phyloP scores from a whole-genome alignment of 768 basidiomycete genomes.

The Omphalotus guepiniiformis region DNA sequence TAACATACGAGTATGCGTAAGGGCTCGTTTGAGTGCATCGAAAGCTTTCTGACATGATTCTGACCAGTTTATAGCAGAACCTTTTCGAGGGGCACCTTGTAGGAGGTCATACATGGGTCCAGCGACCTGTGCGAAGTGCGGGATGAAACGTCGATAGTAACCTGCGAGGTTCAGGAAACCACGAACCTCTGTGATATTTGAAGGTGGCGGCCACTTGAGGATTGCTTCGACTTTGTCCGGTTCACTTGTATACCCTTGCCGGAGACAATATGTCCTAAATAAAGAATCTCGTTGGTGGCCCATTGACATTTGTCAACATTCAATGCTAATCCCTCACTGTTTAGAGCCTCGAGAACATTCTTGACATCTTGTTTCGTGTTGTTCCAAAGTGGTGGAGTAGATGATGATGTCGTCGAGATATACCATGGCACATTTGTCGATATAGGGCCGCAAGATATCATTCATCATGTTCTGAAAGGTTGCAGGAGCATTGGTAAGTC shows the following conservation, averaged over 20 bases:
- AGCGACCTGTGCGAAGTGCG: not conserved
- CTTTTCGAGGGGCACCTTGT: not conserved
- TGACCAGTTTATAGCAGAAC: not conserved
- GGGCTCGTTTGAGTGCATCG: not conserved
- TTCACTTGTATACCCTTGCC: conserved; percentile 1
- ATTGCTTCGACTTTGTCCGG: not conserved
- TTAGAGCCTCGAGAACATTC: conserved; percentile 14
- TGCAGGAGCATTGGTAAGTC: conserved; percentile 18
- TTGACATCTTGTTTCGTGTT: conserved; percentile 11
- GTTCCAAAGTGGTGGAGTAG: conserved; percentile 15
- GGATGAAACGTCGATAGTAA: not conserved
- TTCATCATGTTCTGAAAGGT: conserved; percentile 27
- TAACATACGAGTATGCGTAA: not conserved
- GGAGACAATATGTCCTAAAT: conserved; percentile 15
- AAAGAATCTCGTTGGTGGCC: conserved; percentile 9
- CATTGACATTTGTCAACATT: conserved; percentile 27
- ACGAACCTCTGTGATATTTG: not conserved
- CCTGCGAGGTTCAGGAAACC: not conserved
- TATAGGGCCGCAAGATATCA: conserved; percentile 19
- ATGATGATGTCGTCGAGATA: conserved; percentile 33
- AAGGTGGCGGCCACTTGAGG: not conserved
- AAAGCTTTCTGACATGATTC: not conserved
- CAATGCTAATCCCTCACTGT: conserved; percentile 15
- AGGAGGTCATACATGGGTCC: not conserved
- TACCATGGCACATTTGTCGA: conserved; percentile 25